Evolutionary conservation across 371 early-diverging fungal genomes (phyloP).

Genomic region (Mortierella sp.): DNA sequence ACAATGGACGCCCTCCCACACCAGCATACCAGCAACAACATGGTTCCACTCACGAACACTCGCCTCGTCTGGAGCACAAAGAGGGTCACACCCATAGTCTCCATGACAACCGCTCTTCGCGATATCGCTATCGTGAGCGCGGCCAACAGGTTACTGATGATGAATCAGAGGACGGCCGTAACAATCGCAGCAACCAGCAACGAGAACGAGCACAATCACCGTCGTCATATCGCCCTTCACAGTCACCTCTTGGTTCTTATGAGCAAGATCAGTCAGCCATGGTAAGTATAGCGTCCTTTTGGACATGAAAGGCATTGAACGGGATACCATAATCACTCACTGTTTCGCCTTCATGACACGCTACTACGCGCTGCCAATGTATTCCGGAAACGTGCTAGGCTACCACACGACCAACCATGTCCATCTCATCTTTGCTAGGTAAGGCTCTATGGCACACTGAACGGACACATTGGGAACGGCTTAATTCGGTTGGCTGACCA

Average conservation of each 20-base stretch:
- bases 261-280: slow-evolving; percentile 7
- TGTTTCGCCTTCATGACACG: not conserved
- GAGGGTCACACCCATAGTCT: not conserved
- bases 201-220: not conserved
- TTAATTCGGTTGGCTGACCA: too few species aligned
- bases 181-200: not conserved
- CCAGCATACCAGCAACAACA: not conserved
- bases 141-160: slow-evolving; percentile 26
- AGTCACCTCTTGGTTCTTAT: slow-evolving; percentile 1
- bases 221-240: not conserved
- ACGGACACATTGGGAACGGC: too few species aligned
- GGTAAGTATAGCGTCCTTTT: not conserved
- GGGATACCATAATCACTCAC: too few species aligned
- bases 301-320: too few species aligned
- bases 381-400: not conserved
- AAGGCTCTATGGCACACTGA: slow-evolving; percentile 6
- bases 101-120: slow-evolving; percentile 1
- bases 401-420: slow-evolving; percentile 29
- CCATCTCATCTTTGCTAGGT: slow-evolving; percentile 49
- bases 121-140: slow-evolving; percentile 31
- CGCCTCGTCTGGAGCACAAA: not conserved
- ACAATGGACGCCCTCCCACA: slow-evolving; percentile 6
- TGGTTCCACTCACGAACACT: not conserved
- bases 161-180: slow-evolving; percentile 29
- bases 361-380: not conserved